These are phyloP conservation scores for Colletotrichum viniferum DNA, from an alignment of 2,329 filamentous ascomycete species.

Conservation along the genomic window DNA sequence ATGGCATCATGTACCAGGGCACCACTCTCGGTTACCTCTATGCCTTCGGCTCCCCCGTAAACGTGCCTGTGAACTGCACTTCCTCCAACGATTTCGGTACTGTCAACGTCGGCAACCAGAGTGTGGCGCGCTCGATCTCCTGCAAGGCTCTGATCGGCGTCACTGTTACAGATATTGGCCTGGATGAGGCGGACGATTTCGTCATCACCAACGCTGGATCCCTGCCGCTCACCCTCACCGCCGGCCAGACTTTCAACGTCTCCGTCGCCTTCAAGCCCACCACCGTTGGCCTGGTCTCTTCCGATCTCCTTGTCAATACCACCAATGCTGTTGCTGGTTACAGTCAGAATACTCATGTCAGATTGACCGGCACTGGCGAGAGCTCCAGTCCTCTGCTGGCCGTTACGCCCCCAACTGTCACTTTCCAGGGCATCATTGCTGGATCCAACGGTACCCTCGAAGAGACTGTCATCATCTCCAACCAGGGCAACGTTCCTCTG, in stretches of 20 bases:
- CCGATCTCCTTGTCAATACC: conserved; percentile 51
- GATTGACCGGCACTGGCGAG: conserved; percentile 52
- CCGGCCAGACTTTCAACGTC: conserved; percentile 46
- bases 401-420: conserved; percentile 51
- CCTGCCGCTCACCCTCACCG: conserved; percentile 31
- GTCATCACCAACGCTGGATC: conserved; percentile 37
- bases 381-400: conserved; percentile 50
- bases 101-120: conserved; percentile 23
- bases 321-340: conserved; percentile 51
- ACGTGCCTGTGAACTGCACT: conserved; percentile 58
- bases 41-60: conserved; percentile 60
- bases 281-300: conserved; percentile 51
- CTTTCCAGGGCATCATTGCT: conserved; percentile 54
- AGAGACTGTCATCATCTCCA: conserved; percentile 52
- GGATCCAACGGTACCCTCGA: conserved; percentile 42
- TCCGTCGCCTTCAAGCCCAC: conserved; percentile 48
- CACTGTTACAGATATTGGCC: conserved; percentile 41
- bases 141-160: conserved; percentile 53
- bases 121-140: conserved; percentile 38
- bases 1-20: conserved; percentile 60
- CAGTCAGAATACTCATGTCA: conserved; percentile 48
- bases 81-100: conserved; percentile 51
- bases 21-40: conserved; percentile 56
- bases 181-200: conserved; percentile 38
- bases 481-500: conserved; percentile 51